Evolutionary conservation across 441 rosid genomes (phyloP).

Genomic region (Flueggea neowawraea): DNA sequence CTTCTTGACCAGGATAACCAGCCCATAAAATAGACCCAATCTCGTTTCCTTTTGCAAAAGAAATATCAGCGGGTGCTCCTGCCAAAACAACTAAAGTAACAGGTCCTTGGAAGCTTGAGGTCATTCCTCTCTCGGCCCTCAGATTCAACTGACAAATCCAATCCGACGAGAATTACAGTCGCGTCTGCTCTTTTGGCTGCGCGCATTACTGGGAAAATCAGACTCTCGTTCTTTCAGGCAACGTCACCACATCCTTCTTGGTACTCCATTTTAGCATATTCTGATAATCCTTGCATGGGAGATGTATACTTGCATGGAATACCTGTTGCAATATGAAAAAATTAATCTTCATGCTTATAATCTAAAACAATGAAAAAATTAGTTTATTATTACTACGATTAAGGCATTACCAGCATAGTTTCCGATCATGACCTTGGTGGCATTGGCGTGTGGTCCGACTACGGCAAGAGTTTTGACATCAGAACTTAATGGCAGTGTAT

Average conservation of each 20-base stretch:
- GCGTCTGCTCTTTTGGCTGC: slow-evolving; percentile 28
- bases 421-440: slow-evolving; percentile 39
- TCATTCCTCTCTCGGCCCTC: slow-evolving; percentile 37
- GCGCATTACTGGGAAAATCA: slow-evolving; percentile 19
- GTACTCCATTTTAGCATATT: slow-evolving; percentile 11
- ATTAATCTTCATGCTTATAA: no score
- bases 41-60: slow-evolving; percentile 25
- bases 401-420: slow-evolving; percentile 37
- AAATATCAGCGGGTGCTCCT: slow-evolving; percentile 43
- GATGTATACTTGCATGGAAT: slow-evolving; percentile 32
- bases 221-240: slow-evolving; percentile 18
- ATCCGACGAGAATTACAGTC: slow-evolving; percentile 31
- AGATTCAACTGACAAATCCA: slow-evolving; percentile 31
- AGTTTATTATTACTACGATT: no score
- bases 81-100: slow-evolving; percentile 41
- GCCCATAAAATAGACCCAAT: slow-evolving; percentile 43
- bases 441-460: slow-evolving; percentile 53
- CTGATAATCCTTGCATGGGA: slow-evolving; percentile 37
- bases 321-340: slow-evolving; percentile 12
- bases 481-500: slow-evolving; percentile 1
- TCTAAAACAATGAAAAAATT: no score
- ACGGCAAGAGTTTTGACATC: slow-evolving; percentile 26
- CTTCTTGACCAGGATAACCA: slow-evolving; percentile 53
- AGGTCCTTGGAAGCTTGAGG: slow-evolving; percentile 36
- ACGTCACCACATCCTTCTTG: slow-evolving; percentile 31